Evolutionary conservation across 169 alveolate species (phyloP), one percentile per base, ranked within the genome.

Genomic region (Fabrea salina): DNA sequence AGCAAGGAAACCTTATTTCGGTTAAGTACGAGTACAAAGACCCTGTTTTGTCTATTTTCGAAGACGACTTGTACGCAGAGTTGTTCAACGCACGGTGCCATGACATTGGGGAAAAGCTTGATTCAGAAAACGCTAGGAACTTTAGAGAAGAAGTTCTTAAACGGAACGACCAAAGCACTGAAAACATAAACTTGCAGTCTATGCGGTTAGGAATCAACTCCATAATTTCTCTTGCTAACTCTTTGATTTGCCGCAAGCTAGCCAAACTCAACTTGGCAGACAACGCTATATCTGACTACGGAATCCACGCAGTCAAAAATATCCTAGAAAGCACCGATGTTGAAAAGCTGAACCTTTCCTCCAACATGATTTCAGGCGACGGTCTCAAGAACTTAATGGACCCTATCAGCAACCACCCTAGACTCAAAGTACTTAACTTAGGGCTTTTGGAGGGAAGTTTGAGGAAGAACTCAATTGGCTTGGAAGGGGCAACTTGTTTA

Each of bases 381-480:
- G 97, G 97, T 0, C 85, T 93, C 2, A 92, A 89, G 79, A 80
- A 86, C 37, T 68, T 93, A 37, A 88, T 89, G 22, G 94, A 93
- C 80, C 96, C 87, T 51, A 81, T 93, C 8, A 84, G 88, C 39
- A 83, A 86, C 30, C 89, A 89, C 64, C 56, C 75, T 1, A 50
- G 75, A 27, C 75, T 93, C 49, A 91, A 84, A 75, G 82, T 81
- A 51, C 83, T 93, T 6, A 93, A 93, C 70, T 68, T 93, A 27
- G 97, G 97, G 22, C 91, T 93, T 5, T 58, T 79, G 30, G 95
- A 90, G 75, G 97, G 97, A 2, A 76, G 90, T 59, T 89, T 93
- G 67, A 78, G 97, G 40, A 91, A 89, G 40, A 93, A 93, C 82
- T 86, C 94, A 16, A 76, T 93, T 39, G 90, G 94, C 1, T 86